Conservation (phyloP, 2,329 filamentous ascomycete genomes). For the Metarhizium humberi region DNA sequence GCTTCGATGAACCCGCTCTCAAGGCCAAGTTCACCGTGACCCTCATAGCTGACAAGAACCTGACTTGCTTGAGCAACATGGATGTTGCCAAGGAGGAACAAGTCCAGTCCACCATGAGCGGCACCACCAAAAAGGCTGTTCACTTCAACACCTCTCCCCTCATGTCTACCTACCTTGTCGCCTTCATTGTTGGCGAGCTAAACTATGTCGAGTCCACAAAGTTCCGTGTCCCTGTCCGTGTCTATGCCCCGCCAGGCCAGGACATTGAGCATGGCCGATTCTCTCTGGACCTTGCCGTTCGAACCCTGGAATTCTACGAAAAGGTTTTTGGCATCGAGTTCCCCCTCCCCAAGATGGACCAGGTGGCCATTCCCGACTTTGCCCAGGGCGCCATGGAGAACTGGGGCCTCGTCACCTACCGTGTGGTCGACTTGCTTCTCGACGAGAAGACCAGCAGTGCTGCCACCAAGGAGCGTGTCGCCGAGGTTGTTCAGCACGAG, state of each 20-base stretch:
- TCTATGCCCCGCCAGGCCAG: constrained; percentile 86
- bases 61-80: constrained; percentile 97
- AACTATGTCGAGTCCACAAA: constrained; percentile 87
- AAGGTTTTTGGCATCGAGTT: constrained; percentile 68
- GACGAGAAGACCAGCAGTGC: constrained; percentile 89
- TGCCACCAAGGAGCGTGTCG: constrained; percentile 82
- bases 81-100: constrained; percentile 75
- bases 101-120: constrained; percentile 28
- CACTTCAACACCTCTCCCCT: constrained; percentile 85
- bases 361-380: constrained; percentile 94
- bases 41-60: constrained; percentile 76
- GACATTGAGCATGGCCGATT: constrained; percentile 88
- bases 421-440: constrained; percentile 71
- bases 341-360: constrained; percentile 30
- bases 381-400: constrained; percentile 97
- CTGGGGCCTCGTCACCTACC: constrained; percentile 93
- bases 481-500: constrained; percentile 94
- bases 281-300: constrained; percentile 80
- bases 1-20: constrained; percentile 90
- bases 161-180: constrained; percentile 94
- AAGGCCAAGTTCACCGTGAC: constrained; percentile 92
- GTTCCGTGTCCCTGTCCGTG: constrained; percentile 84
- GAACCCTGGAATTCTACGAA: constrained; percentile 89
- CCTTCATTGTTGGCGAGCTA: constrained; percentile 88
- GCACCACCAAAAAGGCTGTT: constrained; percentile 61